These are phyloP conservation scores for Tricholoma saponaceum DNA, from an alignment of 768 basidiomycete species.

Conservation along the genomic window DNA sequence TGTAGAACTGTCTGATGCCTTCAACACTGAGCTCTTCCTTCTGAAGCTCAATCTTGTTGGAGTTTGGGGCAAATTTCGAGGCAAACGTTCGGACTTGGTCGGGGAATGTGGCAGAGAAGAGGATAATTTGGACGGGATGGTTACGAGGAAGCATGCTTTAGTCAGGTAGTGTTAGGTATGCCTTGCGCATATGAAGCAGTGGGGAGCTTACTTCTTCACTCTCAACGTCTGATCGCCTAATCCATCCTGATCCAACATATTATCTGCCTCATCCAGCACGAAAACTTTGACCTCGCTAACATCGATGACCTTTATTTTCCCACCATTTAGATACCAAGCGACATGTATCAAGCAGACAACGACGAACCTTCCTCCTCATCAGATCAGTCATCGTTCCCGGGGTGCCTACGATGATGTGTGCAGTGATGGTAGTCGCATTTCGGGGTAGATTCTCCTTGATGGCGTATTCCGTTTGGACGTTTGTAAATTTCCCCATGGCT, in stretches of 20 bases:
- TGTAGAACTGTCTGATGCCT: constrained; percentile 94
- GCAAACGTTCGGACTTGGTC: constrained; percentile 92
- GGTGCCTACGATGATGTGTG: constrained; percentile 93
- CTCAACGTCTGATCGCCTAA: constrained; percentile 90
- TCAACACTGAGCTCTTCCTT: constrained; percentile 92
- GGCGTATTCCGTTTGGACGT: constrained; percentile 91
- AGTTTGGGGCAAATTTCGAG: constrained; percentile 84
- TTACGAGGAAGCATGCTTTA: constrained; percentile 53
- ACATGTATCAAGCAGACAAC: not conserved
- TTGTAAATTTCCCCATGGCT: constrained; percentile 93
- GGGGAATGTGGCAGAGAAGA: constrained; percentile 98
- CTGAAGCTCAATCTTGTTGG: constrained; percentile 96
- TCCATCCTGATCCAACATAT: constrained; percentile 95
- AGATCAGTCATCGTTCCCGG: constrained; percentile 94
- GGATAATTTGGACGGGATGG: constrained; percentile 72
- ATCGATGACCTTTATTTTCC: constrained; percentile 54
- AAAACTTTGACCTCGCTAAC: constrained; percentile 82
- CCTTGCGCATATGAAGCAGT: not conserved
- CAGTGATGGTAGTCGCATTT: constrained; percentile 64
- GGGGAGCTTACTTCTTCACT: constrained; percentile 78
- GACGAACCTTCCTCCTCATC: constrained; percentile 54
- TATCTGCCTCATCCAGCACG: constrained; percentile 97
- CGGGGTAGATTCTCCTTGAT: constrained; percentile 83
- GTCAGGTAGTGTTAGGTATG: not conserved
- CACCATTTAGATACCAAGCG: not conserved